Evolutionary conservation across 2,329 filamentous ascomycete genomes (phyloP).

Genomic region (Colletotrichum acutatum): DNA sequence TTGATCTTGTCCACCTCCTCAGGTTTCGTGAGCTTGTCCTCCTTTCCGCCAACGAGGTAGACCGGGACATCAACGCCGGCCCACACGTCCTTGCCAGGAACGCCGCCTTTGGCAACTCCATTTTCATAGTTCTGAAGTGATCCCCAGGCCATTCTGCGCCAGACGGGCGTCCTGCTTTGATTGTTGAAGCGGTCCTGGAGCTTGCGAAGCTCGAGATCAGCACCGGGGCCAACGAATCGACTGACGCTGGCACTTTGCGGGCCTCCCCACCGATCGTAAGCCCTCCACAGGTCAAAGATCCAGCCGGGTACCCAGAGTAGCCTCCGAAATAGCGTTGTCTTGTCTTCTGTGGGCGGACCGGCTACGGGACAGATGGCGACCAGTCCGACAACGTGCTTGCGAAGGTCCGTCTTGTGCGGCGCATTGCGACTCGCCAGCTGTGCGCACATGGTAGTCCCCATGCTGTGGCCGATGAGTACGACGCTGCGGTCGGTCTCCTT

Average conservation of each 20-base stretch:
- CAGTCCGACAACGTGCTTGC: slow-evolving; percentile 76
- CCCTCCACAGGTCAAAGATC: slow-evolving; percentile 80
- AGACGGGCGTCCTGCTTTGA: slow-evolving; percentile 85
- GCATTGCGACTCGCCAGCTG: slow-evolving; percentile 68
- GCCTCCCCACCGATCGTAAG: slow-evolving; percentile 84
- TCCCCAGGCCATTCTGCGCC: slow-evolving; percentile 83
- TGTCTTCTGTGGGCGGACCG: slow-evolving; percentile 66
- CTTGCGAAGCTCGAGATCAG: slow-evolving; percentile 72
- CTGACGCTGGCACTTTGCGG: slow-evolving; percentile 80
- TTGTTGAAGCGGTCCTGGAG: slow-evolving; percentile 81
- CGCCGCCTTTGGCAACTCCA: slow-evolving; percentile 66
- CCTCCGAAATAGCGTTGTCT: slow-evolving; percentile 58
- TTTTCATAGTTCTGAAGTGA: slow-evolving; percentile 69
- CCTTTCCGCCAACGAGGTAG: slow-evolving; percentile 81
- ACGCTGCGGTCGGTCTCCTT: slow-evolving; percentile 74
- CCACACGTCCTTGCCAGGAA: slow-evolving; percentile 80
- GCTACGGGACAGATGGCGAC: slow-evolving; percentile 85
- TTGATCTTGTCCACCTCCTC: slow-evolving; percentile 76
- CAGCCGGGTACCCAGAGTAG: slow-evolving; percentile 76
- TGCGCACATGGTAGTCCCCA: slow-evolving; percentile 85
- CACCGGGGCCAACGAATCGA: slow-evolving; percentile 77
- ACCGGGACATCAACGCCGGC: slow-evolving; percentile 77
- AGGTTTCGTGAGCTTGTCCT: slow-evolving; percentile 81
- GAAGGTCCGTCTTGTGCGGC: slow-evolving; percentile 62
- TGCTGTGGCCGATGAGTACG: slow-evolving; percentile 87